A percentile compares a stretch with the other conserved stretches of the same genome.
Evolutionary conservation across 2,329 filamentous ascomycete species (phyloP).

Genomic region (Xylariaceae sp.): DNA sequence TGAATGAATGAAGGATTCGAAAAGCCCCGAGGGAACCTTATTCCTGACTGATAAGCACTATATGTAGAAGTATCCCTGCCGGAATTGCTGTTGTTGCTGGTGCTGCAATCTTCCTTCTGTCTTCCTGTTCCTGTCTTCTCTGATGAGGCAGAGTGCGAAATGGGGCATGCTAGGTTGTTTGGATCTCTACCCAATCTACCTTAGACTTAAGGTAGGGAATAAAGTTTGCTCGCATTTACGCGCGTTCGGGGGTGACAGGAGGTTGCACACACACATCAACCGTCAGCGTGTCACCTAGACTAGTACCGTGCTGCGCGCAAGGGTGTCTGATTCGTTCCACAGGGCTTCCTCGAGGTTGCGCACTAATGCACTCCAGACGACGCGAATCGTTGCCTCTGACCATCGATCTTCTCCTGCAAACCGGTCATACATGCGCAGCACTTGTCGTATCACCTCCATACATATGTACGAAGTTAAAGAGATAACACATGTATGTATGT

Average conservation of each 20-base stretch:
- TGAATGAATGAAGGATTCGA: neutral
- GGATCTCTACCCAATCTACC: no score
- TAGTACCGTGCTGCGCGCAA: no score
- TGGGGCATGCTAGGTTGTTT: no score
- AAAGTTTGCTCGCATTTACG: neutral
- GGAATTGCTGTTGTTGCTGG: no score
- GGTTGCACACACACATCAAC: neutral
- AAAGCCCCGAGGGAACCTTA: neutral
- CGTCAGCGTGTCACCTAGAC: neutral
- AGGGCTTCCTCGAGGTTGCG: neutral
- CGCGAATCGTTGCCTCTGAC: conserved; percentile 21
- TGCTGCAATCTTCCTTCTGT: no score
- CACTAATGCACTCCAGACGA: conserved; percentile 26
- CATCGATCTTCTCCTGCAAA: neutral
- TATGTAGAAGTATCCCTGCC: no score
- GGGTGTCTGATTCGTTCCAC: conserved; percentile 15
- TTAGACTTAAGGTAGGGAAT: neutral
- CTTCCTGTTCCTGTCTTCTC: no score
- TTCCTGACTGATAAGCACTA: no score
- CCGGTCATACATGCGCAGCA: neutral
- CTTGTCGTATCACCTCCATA: neutral
- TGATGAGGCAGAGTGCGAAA: no score
- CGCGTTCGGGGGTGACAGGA: neutral
- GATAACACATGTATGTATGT: no score
- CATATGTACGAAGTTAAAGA: no score